Evolutionary conservation across 225 moss, liverwort and hornwort species (phyloP).

Genomic region (Polytrichum formosum): DNA sequence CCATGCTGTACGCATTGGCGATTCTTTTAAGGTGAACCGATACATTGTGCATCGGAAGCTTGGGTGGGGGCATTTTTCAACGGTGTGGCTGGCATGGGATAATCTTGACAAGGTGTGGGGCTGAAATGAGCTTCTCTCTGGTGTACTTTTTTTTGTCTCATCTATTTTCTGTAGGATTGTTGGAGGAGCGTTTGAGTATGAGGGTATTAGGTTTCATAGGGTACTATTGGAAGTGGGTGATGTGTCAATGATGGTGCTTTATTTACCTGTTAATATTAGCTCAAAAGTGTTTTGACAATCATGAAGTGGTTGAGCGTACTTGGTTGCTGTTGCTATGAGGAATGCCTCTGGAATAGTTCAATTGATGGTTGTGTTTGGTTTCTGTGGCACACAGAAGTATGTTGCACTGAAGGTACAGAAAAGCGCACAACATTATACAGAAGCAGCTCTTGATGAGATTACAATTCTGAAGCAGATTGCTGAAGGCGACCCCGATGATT

Average conservation of each 20-base stretch:
- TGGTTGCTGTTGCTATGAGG: background rate
- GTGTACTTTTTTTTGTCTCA: no score
- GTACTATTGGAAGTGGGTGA: no score
- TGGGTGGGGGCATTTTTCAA: conserved; percentile 70
- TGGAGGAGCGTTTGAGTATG: no score
- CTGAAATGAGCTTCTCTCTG: no score
- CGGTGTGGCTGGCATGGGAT: conserved; percentile 67
- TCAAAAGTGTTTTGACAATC: no score
- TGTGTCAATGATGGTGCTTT: no score
- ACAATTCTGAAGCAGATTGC: conserved; percentile 86
- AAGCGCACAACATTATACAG: conserved; percentile 91
- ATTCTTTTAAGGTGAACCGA: conserved; percentile 46
- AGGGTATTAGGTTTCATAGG: no score
- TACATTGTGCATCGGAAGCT: conserved; percentile 68
- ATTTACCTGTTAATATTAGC: no score
- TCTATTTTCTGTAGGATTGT: no score
- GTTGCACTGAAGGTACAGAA: conserved; percentile 93
- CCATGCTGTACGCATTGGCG: conserved; percentile 56
- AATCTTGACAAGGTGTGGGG: conserved; percentile 40
- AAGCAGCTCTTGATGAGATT: conserved; percentile 92
- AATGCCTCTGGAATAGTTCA: background rate
- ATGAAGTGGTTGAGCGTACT: background rate
- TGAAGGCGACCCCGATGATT: conserved; percentile 63
- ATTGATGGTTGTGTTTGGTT: conserved; percentile 13
- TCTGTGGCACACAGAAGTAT: conserved; percentile 44